These are phyloP conservation scores for Calamus simplicifolius DNA, from an alignment of 176 grass and related monocot species.

Conservation along the genomic window DNA sequence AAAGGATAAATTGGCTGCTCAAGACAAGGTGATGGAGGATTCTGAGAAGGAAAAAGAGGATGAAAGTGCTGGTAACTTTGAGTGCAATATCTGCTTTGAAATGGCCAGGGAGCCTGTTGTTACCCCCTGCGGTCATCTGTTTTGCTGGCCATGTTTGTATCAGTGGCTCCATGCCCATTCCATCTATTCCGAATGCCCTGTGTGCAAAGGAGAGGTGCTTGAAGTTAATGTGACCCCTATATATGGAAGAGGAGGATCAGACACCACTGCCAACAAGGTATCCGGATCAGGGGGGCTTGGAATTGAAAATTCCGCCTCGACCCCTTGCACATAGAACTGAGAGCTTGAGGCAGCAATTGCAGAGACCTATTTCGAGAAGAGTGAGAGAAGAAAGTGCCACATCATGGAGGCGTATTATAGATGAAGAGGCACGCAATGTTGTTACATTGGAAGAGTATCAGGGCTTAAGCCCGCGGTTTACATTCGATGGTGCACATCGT, in stretches of 20 bases:
- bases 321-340: slow-evolving; percentile 44
- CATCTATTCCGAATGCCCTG: slow-evolving; percentile 50
- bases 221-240: slow-evolving; percentile 62
- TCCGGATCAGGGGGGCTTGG: neutral
- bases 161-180: slow-evolving; percentile 53
- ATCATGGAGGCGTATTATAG: slow-evolving; percentile 29
- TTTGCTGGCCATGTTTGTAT: slow-evolving; percentile 88
- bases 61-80: slow-evolving; percentile 41
- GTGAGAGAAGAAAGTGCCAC: slow-evolving; percentile 18
- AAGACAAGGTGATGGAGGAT: slow-evolving; percentile 22
- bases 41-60: slow-evolving; percentile 32
- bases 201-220: slow-evolving; percentile 70
- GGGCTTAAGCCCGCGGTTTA: too few relatives aligned
- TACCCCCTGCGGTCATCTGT: slow-evolving; percentile 80
- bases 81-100: slow-evolving; percentile 86
- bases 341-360: slow-evolving; percentile 39
- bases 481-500: neutral
- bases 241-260: slow-evolving; percentile 49
- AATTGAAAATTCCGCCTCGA: slow-evolving; percentile 50
- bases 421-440: slow-evolving; percentile 23
- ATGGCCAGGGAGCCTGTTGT: slow-evolving; percentile 60
- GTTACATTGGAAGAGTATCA: too few relatives aligned
- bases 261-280: slow-evolving; percentile 1
- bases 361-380: slow-evolving; percentile 18
- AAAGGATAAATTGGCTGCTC: slow-evolving; percentile 28